Conservation (phyloP, 2,329 filamentous ascomycete genomes). For the Arthrocladium fulminans region DNA sequence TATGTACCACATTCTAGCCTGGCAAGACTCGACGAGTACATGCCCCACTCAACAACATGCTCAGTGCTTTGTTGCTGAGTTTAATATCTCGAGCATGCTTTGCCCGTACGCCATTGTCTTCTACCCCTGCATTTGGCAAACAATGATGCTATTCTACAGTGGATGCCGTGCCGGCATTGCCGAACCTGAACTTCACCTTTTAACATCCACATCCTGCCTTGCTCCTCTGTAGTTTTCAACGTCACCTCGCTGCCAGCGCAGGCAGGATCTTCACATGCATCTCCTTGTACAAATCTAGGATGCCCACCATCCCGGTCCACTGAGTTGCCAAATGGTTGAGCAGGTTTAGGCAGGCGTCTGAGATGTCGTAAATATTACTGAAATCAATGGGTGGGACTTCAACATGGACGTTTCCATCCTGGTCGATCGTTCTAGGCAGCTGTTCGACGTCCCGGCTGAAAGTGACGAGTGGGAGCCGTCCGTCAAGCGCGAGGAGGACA, state of each 20-base stretch:
- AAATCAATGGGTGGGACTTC: conserved; percentile 22
- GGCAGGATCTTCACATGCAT: conserved; percentile 23
- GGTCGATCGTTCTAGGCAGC: neutral
- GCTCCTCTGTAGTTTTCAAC: neutral
- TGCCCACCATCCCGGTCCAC: conserved; percentile 24
- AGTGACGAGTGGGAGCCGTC: conserved; percentile 20
- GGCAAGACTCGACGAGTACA: too few species aligned
- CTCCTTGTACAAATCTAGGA: conserved; percentile 23
- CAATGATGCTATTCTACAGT: too few species aligned
- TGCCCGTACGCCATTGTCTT: too few species aligned
- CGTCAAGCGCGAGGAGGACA: conserved; percentile 26
- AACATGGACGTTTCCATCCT: neutral
- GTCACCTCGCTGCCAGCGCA: conserved; percentile 1
- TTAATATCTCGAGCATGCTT: too few species aligned
- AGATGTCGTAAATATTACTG: conserved; percentile 22
- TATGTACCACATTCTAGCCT: too few species aligned
- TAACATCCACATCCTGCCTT: neutral
- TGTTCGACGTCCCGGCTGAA: conserved; percentile 16
- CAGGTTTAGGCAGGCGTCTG: conserved; percentile 21
- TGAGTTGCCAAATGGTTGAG: conserved; percentile 21
- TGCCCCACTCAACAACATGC: too few species aligned
- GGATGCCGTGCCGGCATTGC: too few species aligned
- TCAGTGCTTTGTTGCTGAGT: too few species aligned
- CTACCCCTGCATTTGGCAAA: too few species aligned
- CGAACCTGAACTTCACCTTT: neutral